Base-by-base conservation (phyloP, 495 filamentous ascomycete species). In the Hypoxylon lienhwacheense region DNA sequence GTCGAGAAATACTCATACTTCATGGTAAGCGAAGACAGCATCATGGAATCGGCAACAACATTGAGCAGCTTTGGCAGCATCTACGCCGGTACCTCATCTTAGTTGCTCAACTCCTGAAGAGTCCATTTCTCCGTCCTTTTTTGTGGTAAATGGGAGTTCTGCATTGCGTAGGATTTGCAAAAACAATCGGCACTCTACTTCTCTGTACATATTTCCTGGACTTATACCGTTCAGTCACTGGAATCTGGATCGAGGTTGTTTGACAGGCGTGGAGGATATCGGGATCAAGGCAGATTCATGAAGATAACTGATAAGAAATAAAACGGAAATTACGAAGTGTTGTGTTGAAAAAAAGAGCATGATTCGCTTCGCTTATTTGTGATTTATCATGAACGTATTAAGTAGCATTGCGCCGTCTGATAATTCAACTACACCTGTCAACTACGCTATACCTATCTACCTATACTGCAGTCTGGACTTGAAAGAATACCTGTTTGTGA, bases 1-100 rank as follows among this genome's bases (percentile, higher is more conserved):
- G 82, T 95, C 37, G 76, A 85, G 66, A 75, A 85, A 24, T 95
- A 95, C 73, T 72, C 87, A 2, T 95, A 90, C 78, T 96, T 91
- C 75, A 85, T 86, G 81, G 84, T 76, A 10, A 55, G 47, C 36
- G 63, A 76, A n/a, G 79, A 77, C 45, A 64, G 64, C 45, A 63
- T 88, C 51, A 65, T 81, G 48, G 42, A 57, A 43, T 59, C 59
- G 4, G 32, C 66, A 26, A 67, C 64, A 25, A 34, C 52, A 14
- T 54, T 71, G 17, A 75, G 66, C 62, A 53, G 53, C 10, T 74
- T 64, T 43, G 76, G 74, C 56, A 65, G 70, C 46, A 74, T 70
- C 40, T 78, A 73, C 48, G 76, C 76, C 54, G 72, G 68, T 25
- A 45, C 65, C 24, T 49, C 61, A 33, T 70, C 65, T 43, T 19